A percentile compares a stretch with the other conserved stretches of the same genome.
These are phyloP conservation scores for Volvariella surrecta DNA, from an alignment of 1,284 basidiomycete species.

Conservation along the genomic window DNA sequence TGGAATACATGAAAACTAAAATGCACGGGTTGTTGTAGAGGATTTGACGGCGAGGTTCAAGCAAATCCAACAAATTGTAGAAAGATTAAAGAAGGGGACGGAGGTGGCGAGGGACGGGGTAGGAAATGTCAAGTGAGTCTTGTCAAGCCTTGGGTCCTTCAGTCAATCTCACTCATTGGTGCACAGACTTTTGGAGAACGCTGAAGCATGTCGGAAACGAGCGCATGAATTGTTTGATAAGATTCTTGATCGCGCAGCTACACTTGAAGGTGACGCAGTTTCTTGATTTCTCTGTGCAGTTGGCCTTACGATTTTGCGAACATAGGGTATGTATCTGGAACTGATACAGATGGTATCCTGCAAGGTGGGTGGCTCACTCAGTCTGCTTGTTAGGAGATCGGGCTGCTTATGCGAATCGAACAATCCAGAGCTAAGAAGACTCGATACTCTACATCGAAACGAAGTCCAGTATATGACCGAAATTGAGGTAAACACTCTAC, in stretches of 20 bases:
- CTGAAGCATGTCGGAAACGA: conserved; percentile 40
- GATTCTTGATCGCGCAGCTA: conserved; percentile 41
- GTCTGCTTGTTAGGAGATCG: not conserved
- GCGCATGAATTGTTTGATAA: conserved; percentile 52
- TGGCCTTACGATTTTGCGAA: too few species aligned
- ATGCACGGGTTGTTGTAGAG: conserved; percentile 27
- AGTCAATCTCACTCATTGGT: not conserved
- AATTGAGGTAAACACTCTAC: conserved; percentile 43
- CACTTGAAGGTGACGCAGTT: conserved; percentile 41
- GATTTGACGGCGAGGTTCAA: conserved; percentile 47
- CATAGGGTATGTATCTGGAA: conserved; percentile 31
- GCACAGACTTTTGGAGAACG: conserved; percentile 49
- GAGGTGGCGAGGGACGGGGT: conserved; percentile 47
- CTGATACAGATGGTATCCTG: conserved; percentile 42
- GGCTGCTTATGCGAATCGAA: not conserved
- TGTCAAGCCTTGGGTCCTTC: too few species aligned
- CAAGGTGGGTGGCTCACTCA: conserved; percentile 33
- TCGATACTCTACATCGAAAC: conserved; percentile 50
- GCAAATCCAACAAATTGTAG: conserved; percentile 45
- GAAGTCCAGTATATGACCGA: conserved; percentile 49
- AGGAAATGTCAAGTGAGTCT: conserved; percentile 38
- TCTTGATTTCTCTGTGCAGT: not conserved
- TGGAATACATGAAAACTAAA: conserved; percentile 1
- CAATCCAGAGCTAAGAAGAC: conserved; percentile 49
- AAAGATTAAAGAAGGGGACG: conserved; percentile 46